phyloP scores from a whole-genome alignment of 257 asterid species.

The Eucommia ulmoides region DNA sequence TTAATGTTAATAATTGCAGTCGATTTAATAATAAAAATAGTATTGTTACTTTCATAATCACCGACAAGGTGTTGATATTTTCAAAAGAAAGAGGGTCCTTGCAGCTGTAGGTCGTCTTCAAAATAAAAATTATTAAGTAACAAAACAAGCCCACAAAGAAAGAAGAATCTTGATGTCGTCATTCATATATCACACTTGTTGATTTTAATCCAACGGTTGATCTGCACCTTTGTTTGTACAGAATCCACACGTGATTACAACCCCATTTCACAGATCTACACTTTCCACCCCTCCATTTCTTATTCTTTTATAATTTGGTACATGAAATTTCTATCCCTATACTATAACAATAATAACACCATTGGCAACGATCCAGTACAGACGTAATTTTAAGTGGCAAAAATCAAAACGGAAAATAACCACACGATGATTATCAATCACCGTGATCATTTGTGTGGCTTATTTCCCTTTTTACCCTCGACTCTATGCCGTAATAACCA shows the following conservation, averaged over 20 bases:
- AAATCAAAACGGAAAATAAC: background rate
- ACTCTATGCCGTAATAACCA: background rate
- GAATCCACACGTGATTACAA: slow-evolving; percentile 1
- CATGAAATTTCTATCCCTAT: background rate
- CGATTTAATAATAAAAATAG: too few relatives aligned
- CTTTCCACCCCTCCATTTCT: background rate
- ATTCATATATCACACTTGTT: background rate
- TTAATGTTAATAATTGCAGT: too few relatives aligned
- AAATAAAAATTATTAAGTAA: too few relatives aligned
- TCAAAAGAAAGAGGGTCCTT: too few relatives aligned
- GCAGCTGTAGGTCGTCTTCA: too few relatives aligned
- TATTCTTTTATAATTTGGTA: background rate
- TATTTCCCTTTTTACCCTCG: background rate
- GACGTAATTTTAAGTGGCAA: background rate
- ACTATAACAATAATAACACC: background rate
- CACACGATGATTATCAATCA: background rate
- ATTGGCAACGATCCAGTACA: background rate
- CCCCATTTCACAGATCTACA: slow-evolving; percentile 1
- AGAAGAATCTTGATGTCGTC: background rate
- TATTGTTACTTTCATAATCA: too few relatives aligned
- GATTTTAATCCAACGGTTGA: background rate
- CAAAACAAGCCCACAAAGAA: too few relatives aligned
- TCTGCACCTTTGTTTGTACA: slow-evolving; percentile 1
- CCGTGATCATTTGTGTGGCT: background rate
- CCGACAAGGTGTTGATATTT: too few relatives aligned